Evolutionary conservation across 371 early-diverging fungal genomes (phyloP), one percentile per base, ranked within the genome.

Genomic region (Lichtheimia hyalospora): DNA sequence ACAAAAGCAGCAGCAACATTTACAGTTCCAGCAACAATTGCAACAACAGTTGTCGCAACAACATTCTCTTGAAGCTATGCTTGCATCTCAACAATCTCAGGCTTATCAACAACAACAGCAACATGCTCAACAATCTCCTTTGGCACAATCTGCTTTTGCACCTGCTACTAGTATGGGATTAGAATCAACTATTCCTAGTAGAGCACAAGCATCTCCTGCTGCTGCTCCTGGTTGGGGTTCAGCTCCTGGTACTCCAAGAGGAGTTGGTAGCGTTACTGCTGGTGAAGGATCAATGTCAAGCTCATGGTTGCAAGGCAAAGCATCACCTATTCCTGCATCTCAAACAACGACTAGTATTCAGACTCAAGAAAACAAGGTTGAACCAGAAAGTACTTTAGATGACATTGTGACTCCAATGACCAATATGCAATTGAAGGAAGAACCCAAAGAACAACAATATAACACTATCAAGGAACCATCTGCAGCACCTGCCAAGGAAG

Each of bases 1-100:
- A 51, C 82, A 78, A 69, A 80, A 82, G 40, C 69, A 74, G 20
- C 82, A 82, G 39, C 82, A 84, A 41, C 82, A 78, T 25, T 63
- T 75, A 24, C 81, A 81, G 42, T 73, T 74, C 43, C 77, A 77
- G 28, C 77, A 79, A 41, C 82, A 82, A 52, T 71, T 69, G 52
- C 74, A 79, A 39, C 74, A 78, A 4, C 64, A 76, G 13, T 60
- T 76, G 5, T 75, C 74, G 7, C 84, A 81, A 43, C 78, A 74
- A 40, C 79, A 79, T n/a, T 71, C 72, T 5, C 71, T 73, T 15
- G 58, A 57, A 16, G 58, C 58, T 21, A 57, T 57, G 58, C 25
- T 57, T 46, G 24, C 63, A 49, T 39, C 48, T 21, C 69, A 69
- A 41, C 71, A 69, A 15, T 66, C 72, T 2, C 66, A 64, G 15